Base-by-base conservation (phyloP, 306 rosid genomes). In the Castanea crenata region DNA sequence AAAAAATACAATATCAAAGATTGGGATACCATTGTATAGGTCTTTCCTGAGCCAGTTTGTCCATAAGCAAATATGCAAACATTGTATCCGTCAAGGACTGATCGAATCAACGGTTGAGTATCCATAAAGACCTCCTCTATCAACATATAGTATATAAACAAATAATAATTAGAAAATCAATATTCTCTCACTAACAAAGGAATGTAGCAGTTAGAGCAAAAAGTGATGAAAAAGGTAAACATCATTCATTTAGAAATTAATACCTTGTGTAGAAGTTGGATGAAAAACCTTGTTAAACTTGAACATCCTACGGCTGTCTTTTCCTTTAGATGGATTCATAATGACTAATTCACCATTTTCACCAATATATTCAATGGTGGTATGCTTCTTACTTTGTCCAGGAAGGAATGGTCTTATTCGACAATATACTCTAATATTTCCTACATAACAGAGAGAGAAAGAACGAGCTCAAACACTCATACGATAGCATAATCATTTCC, bases 61-160 rank as follows among this genome's bases (percentile, higher is more conserved):
- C 99, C 99, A 76, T 95, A 95, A 29, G 99, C 99, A 90, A 95
- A 95, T 93, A 95, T 95, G 80, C 99, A 95, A 73, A 95, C 99
- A 86, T 90, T 93, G 87, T 89, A 95, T 73, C 99, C 99, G 72
- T 95, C 99, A 63, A 95, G 96, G 61, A 95, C 98, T 77, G 98
- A 93, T 55, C 98, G 94, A 84, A 95, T 87, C 68, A 95, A 85
- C 1, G 98, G 99, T 75, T 83, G 93, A 55, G 98, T 95, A 79
- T 95, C 99, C 75, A 88, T 51, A 83, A 90, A 95, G 62, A 95
- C 91, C 71, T 95, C 96, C 96, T 91, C 99, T 95, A 87, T 75
- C 71, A 79, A 72, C 59, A 51, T 16, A 85, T 44, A 44, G 65
- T 38, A 15, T 56, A 78, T 41, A 25, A 62, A 34, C 9, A 69